These are phyloP conservation scores for Delonix regia DNA, from an alignment of 306 rosid species.

Conservation along the genomic window DNA sequence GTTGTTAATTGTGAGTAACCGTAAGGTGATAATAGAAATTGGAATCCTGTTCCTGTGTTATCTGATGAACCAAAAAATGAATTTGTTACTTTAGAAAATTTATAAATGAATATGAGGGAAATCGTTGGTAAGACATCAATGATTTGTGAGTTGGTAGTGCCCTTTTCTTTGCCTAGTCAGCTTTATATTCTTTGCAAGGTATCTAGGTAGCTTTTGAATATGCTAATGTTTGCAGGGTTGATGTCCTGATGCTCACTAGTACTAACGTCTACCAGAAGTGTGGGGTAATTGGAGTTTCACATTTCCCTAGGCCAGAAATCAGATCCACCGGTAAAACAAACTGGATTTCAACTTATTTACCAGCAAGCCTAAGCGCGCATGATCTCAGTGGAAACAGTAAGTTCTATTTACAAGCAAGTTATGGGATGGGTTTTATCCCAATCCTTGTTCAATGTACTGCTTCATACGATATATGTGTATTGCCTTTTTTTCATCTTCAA, in stretches of 20 bases:
- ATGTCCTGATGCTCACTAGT: slow-evolving; percentile 41
- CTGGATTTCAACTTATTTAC: slow-evolving; percentile 39
- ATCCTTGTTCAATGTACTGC: slow-evolving; percentile 10
- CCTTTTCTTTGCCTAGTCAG: neutral
- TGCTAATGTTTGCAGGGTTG: slow-evolving; percentile 41
- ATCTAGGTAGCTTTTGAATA: slow-evolving; percentile 1
- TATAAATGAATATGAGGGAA: neutral
- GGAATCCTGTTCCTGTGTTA: neutral
- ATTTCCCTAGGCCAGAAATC: slow-evolving; percentile 27
- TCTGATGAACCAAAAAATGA: neutral
- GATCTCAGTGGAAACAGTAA: slow-evolving; percentile 37
- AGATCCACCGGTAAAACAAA: slow-evolving; percentile 13
- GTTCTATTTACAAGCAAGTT: slow-evolving; percentile 22
- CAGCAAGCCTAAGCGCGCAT: slow-evolving; percentile 26
- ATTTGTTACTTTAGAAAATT: neutral
- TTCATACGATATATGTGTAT: neutral
- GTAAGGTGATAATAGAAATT: neutral
- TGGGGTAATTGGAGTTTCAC: slow-evolving; percentile 40
- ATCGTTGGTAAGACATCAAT: neutral
- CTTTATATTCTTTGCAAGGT: neutral
- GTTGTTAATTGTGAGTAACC: neutral
- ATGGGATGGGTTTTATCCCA: neutral
- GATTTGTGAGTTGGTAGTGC: neutral
- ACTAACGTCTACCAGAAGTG: slow-evolving; percentile 38
- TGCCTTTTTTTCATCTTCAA: slow-evolving; percentile 5